Evolutionary conservation across 148 eudicot genomes (phyloP), one percentile per base, ranked within the genome.

Genomic region (Cornus controversa): DNA sequence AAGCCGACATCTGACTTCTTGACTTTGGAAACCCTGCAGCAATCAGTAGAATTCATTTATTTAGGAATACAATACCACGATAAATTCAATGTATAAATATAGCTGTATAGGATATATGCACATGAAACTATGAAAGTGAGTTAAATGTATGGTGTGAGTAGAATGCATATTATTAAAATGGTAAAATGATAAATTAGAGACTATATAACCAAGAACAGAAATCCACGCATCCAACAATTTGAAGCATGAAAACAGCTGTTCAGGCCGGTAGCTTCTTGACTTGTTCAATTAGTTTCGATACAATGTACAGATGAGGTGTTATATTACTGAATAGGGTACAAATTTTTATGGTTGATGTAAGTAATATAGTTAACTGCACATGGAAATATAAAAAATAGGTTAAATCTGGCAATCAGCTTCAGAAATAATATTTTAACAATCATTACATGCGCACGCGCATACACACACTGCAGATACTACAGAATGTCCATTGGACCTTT

Each of bases 1-100:
- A 85, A 71, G 96, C 94, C n/a, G 90, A 87, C 80, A 83, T 85
- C 76, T 89, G 98, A 81, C 87, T 78, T 73, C 96, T 83, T 16
- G 91, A 90, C 73, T 89, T 90, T 42, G 92, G 69, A 73, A 80
- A 84, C 72, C 95, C 97, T 93, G 89, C 10, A 28, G 42, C 7
- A 58, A 63, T 62, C 10, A 27, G 58, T 34, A 10, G 2, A 40
- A 53, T 25, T 26, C 20, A 3, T 37, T 24, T 67, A 42, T 73
- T 73, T 36, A 58, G 73, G 68, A 71, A 16, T 42, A 18, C 69
- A 71, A 22, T 64, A 71, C n/a, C 1, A 26, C 22, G 22, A 7
- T 20, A 60, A 60, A n/a, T 60, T 18, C 24, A 22, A 20, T 60
- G 9, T 60, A 60, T 60, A 20, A n/a, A 2, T 60, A 60, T 16